Base-by-base conservation (phyloP, 2,329 filamentous ascomycete species). In the Aureobasidium sp. region DNA sequence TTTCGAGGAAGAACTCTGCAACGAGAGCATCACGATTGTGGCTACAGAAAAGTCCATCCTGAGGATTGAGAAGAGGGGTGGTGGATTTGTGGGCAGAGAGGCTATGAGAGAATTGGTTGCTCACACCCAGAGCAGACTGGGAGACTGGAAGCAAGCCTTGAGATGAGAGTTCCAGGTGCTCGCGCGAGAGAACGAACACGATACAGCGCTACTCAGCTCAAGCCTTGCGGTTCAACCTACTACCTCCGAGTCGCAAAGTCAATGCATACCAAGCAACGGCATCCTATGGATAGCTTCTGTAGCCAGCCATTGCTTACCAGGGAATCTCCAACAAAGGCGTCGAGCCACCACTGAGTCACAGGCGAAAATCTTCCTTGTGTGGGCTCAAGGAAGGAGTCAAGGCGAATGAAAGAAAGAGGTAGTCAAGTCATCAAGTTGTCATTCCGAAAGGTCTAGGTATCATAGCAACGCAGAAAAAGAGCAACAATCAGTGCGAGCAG, bases 1-100 rank as follows among this genome's bases (percentile, higher is more conserved):
- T 24, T 87, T 96, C 67, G 94, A 99, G 77, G 94, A 97, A 77
- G 84, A 82, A 9, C 76, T 96, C 47, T 96, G 91, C 71, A 81
- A 86, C 64, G 94, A 99, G 79, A 82, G 76, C n/a, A 78, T 94
- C n/a, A 92, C 87, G 2, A 77, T 96, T 37, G 86, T 94, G 53
- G 84, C 96, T n/a, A 88, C 93, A 71, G 66, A 70, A 39, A 71
- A 64, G n/a, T 50, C 52, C 6, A 79, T 96, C 19, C 68, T 90
- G 66, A 84, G 82, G 54, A 81, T 97, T 64, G 90, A 94, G 69
- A 97, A 96, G 79, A 85, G 82, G 66, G 94, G 94, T 12, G 94
- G 93, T 7, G 83, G 83, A 11, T 78, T 85, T 8, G 77, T 94
- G 40, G 88, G 86, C 8, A 82, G 80, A 27, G 80, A 84, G 62